A percentile compares a stretch with the other conserved stretches of the same genome.
Evolutionary conservation across 2,329 filamentous ascomycete species (phyloP).

Genomic region (Chaetomium olivaceum): DNA sequence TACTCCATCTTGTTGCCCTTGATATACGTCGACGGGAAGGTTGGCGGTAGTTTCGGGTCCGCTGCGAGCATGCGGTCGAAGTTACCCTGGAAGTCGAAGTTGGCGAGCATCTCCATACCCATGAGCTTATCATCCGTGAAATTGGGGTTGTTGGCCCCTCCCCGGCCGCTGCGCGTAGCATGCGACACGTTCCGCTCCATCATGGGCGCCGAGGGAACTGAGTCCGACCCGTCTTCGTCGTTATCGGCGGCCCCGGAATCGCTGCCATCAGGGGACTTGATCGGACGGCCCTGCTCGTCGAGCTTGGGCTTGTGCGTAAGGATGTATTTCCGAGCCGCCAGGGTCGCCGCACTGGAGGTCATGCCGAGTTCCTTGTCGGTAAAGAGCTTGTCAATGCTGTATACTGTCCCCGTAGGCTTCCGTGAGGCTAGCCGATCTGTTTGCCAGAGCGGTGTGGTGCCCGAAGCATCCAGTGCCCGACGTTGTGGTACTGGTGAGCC

Average conservation of each 20-base stretch:
- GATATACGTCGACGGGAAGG: conserved; percentile 59
- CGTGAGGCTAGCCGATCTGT: conserved; percentile 58
- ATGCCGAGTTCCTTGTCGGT: conserved; percentile 69
- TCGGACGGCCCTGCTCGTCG: conserved; percentile 51
- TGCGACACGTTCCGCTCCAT: conserved; percentile 68
- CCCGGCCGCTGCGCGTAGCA: conserved; percentile 63
- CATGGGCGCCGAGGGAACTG: conserved; percentile 50
- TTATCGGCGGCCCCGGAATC: conserved; percentile 55
- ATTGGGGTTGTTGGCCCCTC: conserved; percentile 52
- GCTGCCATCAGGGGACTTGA: conserved; percentile 54
- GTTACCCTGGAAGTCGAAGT: conserved; percentile 60
- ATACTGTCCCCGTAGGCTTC: conserved; percentile 60
- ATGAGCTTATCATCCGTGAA: conserved; percentile 59
- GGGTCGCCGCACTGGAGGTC: conserved; percentile 63
- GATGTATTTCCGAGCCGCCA: conserved; percentile 63
- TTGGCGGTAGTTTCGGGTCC: conserved; percentile 60
- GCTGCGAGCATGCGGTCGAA: conserved; percentile 57
- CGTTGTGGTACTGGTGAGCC: conserved; percentile 62
- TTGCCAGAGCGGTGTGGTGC: conserved; percentile 63
- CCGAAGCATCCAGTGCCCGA: conserved; percentile 56
- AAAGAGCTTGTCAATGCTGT: conserved; percentile 69
- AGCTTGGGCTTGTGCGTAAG: conserved; percentile 56
- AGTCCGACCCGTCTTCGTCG: conserved; percentile 50
- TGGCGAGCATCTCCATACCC: conserved; percentile 61
- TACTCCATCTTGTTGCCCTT: conserved; percentile 58